Base-by-base conservation (phyloP, 2,329 filamentous ascomycete genomes). In the Dryadomyces quercus-mongolicae region DNA sequence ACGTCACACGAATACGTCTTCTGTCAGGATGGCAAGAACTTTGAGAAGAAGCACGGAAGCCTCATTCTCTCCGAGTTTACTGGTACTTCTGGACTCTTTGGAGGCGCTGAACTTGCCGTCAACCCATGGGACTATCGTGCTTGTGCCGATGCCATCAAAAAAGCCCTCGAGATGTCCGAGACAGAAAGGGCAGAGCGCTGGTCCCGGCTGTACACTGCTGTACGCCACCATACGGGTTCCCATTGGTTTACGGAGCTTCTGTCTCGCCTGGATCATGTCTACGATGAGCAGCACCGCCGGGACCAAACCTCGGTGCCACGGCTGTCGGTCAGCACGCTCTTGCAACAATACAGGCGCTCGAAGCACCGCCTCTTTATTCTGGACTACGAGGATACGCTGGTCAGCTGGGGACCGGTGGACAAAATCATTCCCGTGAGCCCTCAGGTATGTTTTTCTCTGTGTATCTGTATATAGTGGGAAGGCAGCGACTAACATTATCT, bases 121-220 rank as follows among this genome's bases (percentile, higher is more conserved):
- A 97, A 97, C 65, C 92, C 92, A 0, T 97, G 92, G 92, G 88
- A 96, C 66, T 95, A 95, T 67, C 81, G 85, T 40, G 82, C 89
- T 65, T 94, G 88, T 62, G 88, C 90, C 51, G 83, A 93, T 36
- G 88, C 90, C 10, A 92, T 97, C 69, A 84, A 86, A 66, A 75
- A 78, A 53, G 90, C 91, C 0, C 73, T 97, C 18, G 86, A 92
- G 60, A 94, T 96, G 84, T 72, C 70, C 3, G 76, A 81, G 2
- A 78, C 81, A 2, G 88, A 96, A 66, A 92, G 88, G 68, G 74
- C 81, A 57, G 67, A 71, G 15, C 81, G 90, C 13, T 97, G 91
- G 85, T 74, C 74, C 25, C 82, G 82, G 57, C 73, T 97, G 46
- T 81, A 88, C 63, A 70, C 81, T 49, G 80, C 85, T 10, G 87